Conservation (phyloP, 1,139 yeast species). For the Scheffersomyces insectosa region DNA sequence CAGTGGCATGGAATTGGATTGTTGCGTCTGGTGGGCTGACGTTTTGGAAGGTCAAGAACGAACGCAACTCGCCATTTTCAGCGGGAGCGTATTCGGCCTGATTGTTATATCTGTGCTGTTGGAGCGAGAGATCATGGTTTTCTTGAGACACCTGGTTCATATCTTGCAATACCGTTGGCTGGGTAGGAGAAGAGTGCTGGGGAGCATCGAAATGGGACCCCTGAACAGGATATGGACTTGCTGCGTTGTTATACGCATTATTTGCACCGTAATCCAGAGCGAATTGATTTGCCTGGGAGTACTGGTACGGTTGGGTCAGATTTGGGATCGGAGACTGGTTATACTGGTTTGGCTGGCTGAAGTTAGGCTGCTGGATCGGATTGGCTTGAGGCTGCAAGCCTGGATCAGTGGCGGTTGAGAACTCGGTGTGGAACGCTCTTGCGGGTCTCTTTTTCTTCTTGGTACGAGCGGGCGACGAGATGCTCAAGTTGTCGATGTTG, state of each 20-base stretch:
- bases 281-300: background rate
- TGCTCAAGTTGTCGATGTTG: constrained; percentile 7
- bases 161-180: background rate
- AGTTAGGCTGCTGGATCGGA: constrained; percentile 7
- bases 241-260: background rate
- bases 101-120: constrained; percentile 54
- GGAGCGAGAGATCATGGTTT: constrained; percentile 42
- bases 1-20: constrained; percentile 66
- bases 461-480: constrained; percentile 5
- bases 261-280: background rate
- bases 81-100: constrained; percentile 49
- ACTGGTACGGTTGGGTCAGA: background rate
- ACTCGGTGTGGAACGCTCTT: constrained; percentile 45
- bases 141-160: background rate
- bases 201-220: background rate
- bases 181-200: constrained; percentile 4
- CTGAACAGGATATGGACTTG: background rate
- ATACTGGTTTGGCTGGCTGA: constrained; percentile 1
- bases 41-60: constrained; percentile 70
- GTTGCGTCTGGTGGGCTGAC: constrained; percentile 84
- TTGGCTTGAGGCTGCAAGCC: constrained; percentile 2
- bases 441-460: constrained; percentile 42
- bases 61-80: constrained; percentile 28
- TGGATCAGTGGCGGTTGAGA: constrained; percentile 10
- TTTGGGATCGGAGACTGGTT: constrained; percentile 1